These are phyloP conservation scores for Wickerhamiella infanticola DNA, from an alignment of 1,139 yeast genomes.

Conservation along the genomic window DNA sequence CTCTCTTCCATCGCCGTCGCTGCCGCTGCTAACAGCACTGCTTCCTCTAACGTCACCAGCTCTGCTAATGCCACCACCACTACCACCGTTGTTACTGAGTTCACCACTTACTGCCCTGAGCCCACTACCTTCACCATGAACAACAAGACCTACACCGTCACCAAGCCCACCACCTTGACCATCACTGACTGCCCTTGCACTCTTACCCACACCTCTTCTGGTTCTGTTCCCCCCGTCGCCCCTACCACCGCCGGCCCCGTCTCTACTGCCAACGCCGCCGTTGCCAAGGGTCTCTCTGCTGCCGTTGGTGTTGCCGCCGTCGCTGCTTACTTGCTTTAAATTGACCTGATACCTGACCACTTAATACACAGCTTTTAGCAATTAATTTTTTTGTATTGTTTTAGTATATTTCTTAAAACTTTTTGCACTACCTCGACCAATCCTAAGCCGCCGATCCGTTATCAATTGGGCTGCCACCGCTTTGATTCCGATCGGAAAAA, in stretches of 20 bases:
- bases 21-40: constrained; percentile 1
- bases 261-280: constrained; percentile 3
- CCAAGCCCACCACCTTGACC: constrained; percentile 30
- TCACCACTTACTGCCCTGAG: constrained; percentile 31
- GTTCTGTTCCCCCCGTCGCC: neutral
- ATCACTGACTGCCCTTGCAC: constrained; percentile 39
- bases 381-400: too few species aligned
- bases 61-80: neutral
- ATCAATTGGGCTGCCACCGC: too few species aligned
- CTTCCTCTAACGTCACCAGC: neutral
- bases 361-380: neutral
- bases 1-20: constrained; percentile 2
- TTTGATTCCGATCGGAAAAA: too few species aligned
- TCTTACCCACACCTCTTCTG: constrained; percentile 25
- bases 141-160: constrained; percentile 27
- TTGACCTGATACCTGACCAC: neutral
- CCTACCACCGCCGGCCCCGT: neutral
- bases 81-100: constrained; percentile 21
- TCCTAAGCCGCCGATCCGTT: too few species aligned
- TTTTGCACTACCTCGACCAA: too few species aligned
- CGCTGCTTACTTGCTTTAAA: constrained; percentile 3
- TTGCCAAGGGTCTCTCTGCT: constrained; percentile 3
- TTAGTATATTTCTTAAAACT: too few species aligned
- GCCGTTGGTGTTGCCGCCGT: constrained; percentile 4
- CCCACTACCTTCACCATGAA: constrained; percentile 27